These are phyloP conservation scores for Euphorbia corollata DNA, from an alignment of 441 rosid genomes.

Conservation along the genomic window DNA sequence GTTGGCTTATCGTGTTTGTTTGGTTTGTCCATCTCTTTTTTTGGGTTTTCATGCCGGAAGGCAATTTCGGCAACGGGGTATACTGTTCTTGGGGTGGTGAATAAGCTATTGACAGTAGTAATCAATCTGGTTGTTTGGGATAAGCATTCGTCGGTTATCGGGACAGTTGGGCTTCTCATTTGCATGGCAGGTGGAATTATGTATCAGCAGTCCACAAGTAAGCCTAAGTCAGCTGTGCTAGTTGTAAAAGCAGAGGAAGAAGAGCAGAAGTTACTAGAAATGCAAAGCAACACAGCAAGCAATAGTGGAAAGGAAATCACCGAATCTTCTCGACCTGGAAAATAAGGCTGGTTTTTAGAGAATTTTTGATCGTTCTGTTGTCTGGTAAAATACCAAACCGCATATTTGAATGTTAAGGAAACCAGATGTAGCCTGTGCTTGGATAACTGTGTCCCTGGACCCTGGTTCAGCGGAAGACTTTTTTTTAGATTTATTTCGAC, in stretches of 20 bases:
- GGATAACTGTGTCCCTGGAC: background rate
- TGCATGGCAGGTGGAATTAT: slow-evolving; percentile 88
- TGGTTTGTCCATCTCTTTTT: slow-evolving; percentile 83
- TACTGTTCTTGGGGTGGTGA: slow-evolving; percentile 92
- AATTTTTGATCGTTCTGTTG: background rate
- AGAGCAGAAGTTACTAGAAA: slow-evolving; percentile 58
- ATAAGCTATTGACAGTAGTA: slow-evolving; percentile 80
- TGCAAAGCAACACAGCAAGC: slow-evolving; percentile 41
- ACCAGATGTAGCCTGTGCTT: background rate
- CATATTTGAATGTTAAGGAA: background rate
- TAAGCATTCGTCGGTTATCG: slow-evolving; percentile 71
- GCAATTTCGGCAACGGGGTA: slow-evolving; percentile 95
- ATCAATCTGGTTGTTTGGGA: slow-evolving; percentile 89
- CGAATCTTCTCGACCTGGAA: slow-evolving; percentile 17
- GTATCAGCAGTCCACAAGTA: slow-evolving; percentile 78
- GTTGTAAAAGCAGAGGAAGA: slow-evolving; percentile 57
- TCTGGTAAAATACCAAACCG: slow-evolving; percentile 1
- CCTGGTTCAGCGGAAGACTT: background rate
- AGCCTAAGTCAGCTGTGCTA: slow-evolving; percentile 41
- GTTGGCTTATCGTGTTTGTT: slow-evolving; percentile 75
- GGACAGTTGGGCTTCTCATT: slow-evolving; percentile 77
- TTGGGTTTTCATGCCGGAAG: slow-evolving; percentile 87
- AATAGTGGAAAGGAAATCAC: slow-evolving; percentile 24
- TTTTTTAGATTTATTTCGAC: slow-evolving; percentile 1
- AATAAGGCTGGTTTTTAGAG: background rate